Evolutionary conservation across 1,284 basidiomycete species (phyloP).

Genomic region (Ceratobasidium theobromae): DNA sequence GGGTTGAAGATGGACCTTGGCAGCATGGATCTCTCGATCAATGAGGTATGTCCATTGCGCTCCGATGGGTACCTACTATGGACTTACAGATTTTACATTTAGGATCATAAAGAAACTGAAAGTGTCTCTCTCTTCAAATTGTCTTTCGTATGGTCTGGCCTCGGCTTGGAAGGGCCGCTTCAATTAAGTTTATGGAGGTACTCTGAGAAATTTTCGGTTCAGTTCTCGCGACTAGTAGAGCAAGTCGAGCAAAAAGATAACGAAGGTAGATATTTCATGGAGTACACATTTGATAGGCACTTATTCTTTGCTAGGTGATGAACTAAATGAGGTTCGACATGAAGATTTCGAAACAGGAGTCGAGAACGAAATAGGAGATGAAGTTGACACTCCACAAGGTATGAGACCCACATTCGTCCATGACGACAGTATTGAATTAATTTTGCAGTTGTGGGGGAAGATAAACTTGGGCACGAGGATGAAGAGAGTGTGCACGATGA

Average conservation of each 20-base stretch:
- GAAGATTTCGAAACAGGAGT: too few relatives aligned
- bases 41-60: constrained; percentile 6
- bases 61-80: neutral
- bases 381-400: too few relatives aligned
- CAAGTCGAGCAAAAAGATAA: constrained; percentile 17
- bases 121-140: constrained; percentile 17
- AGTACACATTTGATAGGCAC: neutral
- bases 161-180: constrained; percentile 13
- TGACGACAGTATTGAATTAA: too few relatives aligned
- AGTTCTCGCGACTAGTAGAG: constrained; percentile 8
- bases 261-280: neutral
- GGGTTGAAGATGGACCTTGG: neutral
- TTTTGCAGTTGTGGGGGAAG: too few relatives aligned
- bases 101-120: constrained; percentile 27
- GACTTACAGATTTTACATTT: neutral
- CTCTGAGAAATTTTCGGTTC: constrained; percentile 5
- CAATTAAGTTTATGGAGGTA: neutral
- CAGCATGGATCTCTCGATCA: neutral
- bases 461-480: too few relatives aligned
- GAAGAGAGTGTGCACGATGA: too few relatives aligned
- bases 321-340: too few relatives aligned
- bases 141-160: constrained; percentile 16
- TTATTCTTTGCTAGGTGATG: neutral
- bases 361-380: too few relatives aligned
- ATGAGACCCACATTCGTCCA: too few relatives aligned